Conservation (phyloP, 2,329 filamentous ascomycete species). For the Fusarium sp. region DNA sequence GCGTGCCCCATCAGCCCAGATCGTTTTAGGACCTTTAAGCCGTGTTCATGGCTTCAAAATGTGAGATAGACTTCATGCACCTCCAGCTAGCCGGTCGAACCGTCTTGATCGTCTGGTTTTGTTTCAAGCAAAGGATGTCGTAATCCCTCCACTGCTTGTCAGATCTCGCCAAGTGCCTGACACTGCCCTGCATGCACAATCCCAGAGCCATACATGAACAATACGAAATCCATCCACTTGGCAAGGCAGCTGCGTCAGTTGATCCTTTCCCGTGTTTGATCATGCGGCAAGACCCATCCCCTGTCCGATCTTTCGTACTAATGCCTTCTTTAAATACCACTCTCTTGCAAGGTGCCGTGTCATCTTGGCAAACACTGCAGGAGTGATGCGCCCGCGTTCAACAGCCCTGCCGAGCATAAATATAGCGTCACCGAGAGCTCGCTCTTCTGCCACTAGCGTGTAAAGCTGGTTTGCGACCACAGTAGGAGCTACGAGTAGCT, state of each 20-base stretch:
- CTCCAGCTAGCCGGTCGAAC: constrained; percentile 18
- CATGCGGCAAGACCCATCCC: constrained; percentile 74
- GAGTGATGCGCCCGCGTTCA: constrained; percentile 75
- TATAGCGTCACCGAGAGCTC: constrained; percentile 85
- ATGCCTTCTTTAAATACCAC: constrained; percentile 85
- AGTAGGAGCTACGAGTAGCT: constrained; percentile 91
- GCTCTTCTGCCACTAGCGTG: constrained; percentile 86
- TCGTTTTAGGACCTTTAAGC: constrained; percentile 4
- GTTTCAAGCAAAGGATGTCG: constrained; percentile 14
- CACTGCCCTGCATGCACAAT: neutral
- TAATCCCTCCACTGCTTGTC: constrained; percentile 12
- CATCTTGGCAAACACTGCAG: constrained; percentile 81
- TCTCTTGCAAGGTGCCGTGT: constrained; percentile 80
- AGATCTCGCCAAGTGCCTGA: constrained; percentile 3
- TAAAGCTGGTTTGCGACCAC: constrained; percentile 95
- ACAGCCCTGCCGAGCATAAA: constrained; percentile 82
- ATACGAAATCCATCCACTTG: constrained; percentile 29
- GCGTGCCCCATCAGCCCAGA: neutral
- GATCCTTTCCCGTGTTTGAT: constrained; percentile 2
- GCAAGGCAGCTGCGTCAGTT: constrained; percentile 10
- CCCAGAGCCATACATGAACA: constrained; percentile 22
- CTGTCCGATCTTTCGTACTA: constrained; percentile 79
- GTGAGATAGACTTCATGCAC: constrained; percentile 14
- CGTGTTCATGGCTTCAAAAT: constrained; percentile 10
- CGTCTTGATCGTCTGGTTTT: constrained; percentile 1